Conservation (phyloP, 208 protist genomes). For the Porcisia deanei region DNA sequence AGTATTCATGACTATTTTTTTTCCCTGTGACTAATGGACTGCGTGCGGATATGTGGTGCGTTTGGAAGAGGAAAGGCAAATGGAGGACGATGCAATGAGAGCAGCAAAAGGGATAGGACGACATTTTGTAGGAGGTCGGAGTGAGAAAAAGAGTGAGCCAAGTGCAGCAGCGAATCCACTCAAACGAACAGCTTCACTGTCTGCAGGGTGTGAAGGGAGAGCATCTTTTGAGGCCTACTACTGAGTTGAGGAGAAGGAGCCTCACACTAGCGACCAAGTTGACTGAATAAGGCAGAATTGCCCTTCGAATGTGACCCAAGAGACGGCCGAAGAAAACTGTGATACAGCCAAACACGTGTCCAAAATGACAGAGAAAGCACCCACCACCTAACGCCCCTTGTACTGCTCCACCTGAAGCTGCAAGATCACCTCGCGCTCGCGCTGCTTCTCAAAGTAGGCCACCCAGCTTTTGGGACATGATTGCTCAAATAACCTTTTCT, state of each 20-base stretch:
- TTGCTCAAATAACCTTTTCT: conserved; percentile 46
- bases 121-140: neutral
- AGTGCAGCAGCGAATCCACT: neutral
- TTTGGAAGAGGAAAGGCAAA: conserved; percentile 4
- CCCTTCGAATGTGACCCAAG: conserved; percentile 1
- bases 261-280: neutral
- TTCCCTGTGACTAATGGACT: neutral
- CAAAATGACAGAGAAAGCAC: neutral
- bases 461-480: conserved; percentile 78
- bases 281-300: neutral
- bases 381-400: conserved; percentile 28
- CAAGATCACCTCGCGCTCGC: conserved; percentile 80
- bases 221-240: neutral
- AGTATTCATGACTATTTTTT: conserved; percentile 33
- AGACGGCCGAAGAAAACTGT: neutral
- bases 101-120: neutral
- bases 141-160: neutral
- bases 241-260: neutral
- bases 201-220: neutral
- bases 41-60: neutral
- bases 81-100: conserved; percentile 8
- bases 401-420: conserved; percentile 75
- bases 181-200: neutral
- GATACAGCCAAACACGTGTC: neutral
- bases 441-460: conserved; percentile 83